Evolutionary conservation across 768 basidiomycete species (phyloP), one percentile per base, ranked within the genome.

Genomic region (Pleurotus salmoneostramineus): DNA sequence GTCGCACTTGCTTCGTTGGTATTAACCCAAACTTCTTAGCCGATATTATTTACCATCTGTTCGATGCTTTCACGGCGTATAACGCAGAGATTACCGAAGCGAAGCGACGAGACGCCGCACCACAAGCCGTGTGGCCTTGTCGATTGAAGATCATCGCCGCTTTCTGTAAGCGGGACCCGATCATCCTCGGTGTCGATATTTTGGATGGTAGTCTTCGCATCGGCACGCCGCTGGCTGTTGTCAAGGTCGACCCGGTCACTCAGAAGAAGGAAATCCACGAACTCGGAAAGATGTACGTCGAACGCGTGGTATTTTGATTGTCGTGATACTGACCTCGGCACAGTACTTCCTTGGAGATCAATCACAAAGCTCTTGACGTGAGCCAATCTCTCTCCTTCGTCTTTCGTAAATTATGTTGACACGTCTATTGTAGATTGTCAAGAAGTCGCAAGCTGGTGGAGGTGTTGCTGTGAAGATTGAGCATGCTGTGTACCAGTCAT

Each of bases 401-500:
- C 1, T n/a, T 3, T 3, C n/a, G 37, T 17, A 8, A 32, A 21
- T 52, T 3, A 27, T 27, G 21, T 37, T 56, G 42, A 12, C 34
- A 7, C 40, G 47, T 56, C 33, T 33, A 37, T 49, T 32, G 40
- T 64, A 93, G 91, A 78, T 93, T 31, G 83, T 98, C 64, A 98
- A 97, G 77, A 95, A 93, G 73, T 79, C 87, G 2, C 94, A 98
- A 71, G 87, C 92, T n/a, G 96, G 94, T 65, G 95, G 83, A 49
- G 96, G 97, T 67, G 95, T 98, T 11, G 96, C 97, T 0, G 91
- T 98, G 64, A 99, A 98, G 81, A 98, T 98, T 60, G 97, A 98
- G 71, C 91, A 96, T 70, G 95, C 95, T 3, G 89, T 95, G 8
- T 95, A 98, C 71, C 91, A 98, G 73, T 89, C 91, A 27, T 87